Conservation (phyloP, 228 moss, liverwort and hornwort genomes). For the Sphagnum fallax region DNA sequence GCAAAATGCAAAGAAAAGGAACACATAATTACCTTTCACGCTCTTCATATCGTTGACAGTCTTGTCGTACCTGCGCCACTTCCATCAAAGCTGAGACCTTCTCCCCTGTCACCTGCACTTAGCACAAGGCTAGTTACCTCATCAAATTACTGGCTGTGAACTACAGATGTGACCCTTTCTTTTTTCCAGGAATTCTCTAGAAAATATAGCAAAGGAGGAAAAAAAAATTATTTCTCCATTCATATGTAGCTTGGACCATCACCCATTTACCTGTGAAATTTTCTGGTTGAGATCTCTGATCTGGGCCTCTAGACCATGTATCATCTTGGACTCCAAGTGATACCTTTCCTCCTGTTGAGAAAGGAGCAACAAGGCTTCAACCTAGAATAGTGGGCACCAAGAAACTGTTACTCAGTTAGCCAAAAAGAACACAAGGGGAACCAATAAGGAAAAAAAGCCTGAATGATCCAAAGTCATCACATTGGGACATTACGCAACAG, state of each 20-base stretch:
- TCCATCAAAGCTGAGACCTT: slow-evolving; percentile 82
- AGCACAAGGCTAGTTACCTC: neutral
- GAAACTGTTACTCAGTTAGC: neutral
- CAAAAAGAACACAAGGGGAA: neutral
- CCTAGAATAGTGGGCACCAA: slow-evolving; percentile 28
- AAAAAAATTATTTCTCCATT: too few species aligned
- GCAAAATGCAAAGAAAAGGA: neutral
- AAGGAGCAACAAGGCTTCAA: slow-evolving; percentile 79
- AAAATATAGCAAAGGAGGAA: too few species aligned
- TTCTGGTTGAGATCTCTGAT: slow-evolving; percentile 67
- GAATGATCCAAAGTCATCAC: too few species aligned
- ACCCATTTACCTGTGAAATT: slow-evolving; percentile 55
- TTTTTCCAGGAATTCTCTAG: too few species aligned
- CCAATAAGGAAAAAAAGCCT: neutral
- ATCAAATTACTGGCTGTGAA: too few species aligned
- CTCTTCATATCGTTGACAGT: slow-evolving; percentile 57
- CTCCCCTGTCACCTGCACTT: slow-evolving; percentile 69
- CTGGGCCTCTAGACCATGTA: slow-evolving; percentile 70
- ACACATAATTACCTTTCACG: slow-evolving; percentile 49
- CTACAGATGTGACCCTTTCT: too few species aligned
- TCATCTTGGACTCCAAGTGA: slow-evolving; percentile 72
- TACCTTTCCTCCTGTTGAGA: slow-evolving; percentile 97
- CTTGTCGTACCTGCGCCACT: slow-evolving; percentile 64
- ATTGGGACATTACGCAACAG: neutral
- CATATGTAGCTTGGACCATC: too few species aligned